Evolutionary conservation across 2,329 filamentous ascomycete genomes (phyloP), one percentile per base, ranked within the genome.

Genomic region (Penicillium brasilianum): DNA sequence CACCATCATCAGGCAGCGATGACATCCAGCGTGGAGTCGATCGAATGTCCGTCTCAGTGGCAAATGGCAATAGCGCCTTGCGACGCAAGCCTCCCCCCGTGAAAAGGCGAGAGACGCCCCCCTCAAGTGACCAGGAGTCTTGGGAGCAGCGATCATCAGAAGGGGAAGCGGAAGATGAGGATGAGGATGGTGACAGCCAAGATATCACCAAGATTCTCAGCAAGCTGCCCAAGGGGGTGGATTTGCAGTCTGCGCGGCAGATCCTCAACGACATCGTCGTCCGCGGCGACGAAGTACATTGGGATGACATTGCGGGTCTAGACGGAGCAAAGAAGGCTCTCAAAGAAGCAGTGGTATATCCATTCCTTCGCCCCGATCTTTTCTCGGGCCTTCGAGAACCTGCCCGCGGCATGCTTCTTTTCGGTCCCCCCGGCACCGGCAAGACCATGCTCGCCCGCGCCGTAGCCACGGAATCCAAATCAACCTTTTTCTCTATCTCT

Each of bases 391-490:
- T 99, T 11, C 90, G 95, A 41, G 95, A 99, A 73, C 95, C 95
- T 20, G 94, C 95, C 14, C 85, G 93, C 60, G 95, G 95, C 6
- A 98, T 99, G 92, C 83, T 99, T 1, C 83, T 99, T 1, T 99
- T 99, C 73, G 95, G 95, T 0, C 95, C 95, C 1, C 95, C 95
- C 0, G 95, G 95, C n/a, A 99, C 95, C 0, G 95, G 95, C 55
- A 99, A 99, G 78, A 99, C 95, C 0, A 99, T 99, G 95, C 82
- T 99, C 39, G 95, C 95, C 10, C 87, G 95, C 65, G 93, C 92
- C 9, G 94, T 98, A 0, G 95, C 95, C 1, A 98, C 95, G 0
- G 95, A 99, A 76, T 96, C 92, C 1, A 90, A 88, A 70, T 96
- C 92, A 11, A 96, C 96, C 0, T 99, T 98, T 78, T 98, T 99